Conservation (phyloP, 1,284 basidiomycete species). For the Pyrrhoderma lamaoense region DNA sequence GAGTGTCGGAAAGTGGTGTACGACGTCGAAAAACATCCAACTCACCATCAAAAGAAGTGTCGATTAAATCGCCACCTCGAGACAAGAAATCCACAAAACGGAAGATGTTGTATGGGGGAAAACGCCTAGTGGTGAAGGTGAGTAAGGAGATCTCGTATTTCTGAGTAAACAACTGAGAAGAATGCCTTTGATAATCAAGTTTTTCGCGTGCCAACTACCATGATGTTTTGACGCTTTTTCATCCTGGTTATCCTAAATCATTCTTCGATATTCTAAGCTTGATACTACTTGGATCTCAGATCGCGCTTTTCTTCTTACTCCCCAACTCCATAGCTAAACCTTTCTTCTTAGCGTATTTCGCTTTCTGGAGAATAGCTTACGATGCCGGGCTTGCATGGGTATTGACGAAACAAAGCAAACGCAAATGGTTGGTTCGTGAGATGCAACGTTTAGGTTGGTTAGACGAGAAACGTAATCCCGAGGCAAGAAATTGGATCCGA, state of each 20-base stretch:
- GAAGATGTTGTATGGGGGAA: constrained; percentile 83
- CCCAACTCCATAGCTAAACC: constrained; percentile 46
- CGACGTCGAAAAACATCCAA: constrained; percentile 11
- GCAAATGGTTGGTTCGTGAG: constrained; percentile 84
- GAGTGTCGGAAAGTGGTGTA: constrained; percentile 7
- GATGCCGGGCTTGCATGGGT: constrained; percentile 93
- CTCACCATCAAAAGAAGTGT: not conserved
- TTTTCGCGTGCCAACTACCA: constrained; percentile 95
- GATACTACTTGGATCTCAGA: constrained; percentile 69
- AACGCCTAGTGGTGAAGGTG: constrained; percentile 76
- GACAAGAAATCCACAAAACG: constrained; percentile 10
- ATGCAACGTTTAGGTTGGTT: constrained; percentile 83
- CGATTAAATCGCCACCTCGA: not conserved
- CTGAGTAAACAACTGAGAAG: not conserved
- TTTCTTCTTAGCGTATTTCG: constrained; percentile 84
- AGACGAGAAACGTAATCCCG: constrained; percentile 60
- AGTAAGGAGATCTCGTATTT: constrained; percentile 22
- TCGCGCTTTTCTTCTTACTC: constrained; percentile 68
- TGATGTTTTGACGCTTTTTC: constrained; percentile 88
- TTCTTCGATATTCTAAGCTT: constrained; percentile 88
- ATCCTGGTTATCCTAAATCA: constrained; percentile 85
- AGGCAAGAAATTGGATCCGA: constrained; percentile 75
- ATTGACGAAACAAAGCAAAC: constrained; percentile 89
- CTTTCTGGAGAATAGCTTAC: constrained; percentile 90
- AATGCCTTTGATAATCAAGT: constrained; percentile 41